Conservation (phyloP, 345 rosid genomes). For the Acer negundo region DNA sequence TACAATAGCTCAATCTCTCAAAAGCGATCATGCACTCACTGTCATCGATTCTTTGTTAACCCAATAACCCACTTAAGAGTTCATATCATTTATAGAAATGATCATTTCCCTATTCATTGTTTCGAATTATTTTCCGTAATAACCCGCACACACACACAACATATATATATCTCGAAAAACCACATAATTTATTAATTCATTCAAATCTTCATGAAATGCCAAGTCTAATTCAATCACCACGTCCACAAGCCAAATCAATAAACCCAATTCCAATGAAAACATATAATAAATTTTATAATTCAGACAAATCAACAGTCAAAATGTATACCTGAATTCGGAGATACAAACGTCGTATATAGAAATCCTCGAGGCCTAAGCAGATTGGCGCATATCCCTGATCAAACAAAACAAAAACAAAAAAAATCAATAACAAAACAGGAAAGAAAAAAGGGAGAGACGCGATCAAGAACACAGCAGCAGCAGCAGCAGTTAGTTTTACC, state of each 20-base stretch:
- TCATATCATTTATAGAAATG: not conserved
- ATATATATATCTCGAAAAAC: not conserved
- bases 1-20: not conserved
- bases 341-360: slow-evolving; percentile 81
- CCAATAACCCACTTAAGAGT: not conserved
- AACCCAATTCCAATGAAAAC: not conserved
- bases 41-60: not conserved
- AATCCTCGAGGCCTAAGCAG: slow-evolving; percentile 88
- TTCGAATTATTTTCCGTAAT: not conserved
- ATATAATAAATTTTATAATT: not conserved
- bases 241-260: not conserved
- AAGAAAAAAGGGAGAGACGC: not conserved
- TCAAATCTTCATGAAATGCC: not conserved
- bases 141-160: not conserved
- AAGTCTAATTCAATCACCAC: not conserved
- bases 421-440: not conserved
- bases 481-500: slow-evolving; percentile 25
- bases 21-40: not conserved
- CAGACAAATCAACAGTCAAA: not conserved
- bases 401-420: not conserved
- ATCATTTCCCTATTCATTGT: not conserved
- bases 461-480: not conserved
- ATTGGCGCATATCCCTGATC: slow-evolving; percentile 88
- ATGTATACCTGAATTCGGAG: slow-evolving; percentile 85
- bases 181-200: not conserved